Evolutionary conservation across 371 early-diverging fungal species (phyloP).

Genomic region (Lichtheimia ornata): DNA sequence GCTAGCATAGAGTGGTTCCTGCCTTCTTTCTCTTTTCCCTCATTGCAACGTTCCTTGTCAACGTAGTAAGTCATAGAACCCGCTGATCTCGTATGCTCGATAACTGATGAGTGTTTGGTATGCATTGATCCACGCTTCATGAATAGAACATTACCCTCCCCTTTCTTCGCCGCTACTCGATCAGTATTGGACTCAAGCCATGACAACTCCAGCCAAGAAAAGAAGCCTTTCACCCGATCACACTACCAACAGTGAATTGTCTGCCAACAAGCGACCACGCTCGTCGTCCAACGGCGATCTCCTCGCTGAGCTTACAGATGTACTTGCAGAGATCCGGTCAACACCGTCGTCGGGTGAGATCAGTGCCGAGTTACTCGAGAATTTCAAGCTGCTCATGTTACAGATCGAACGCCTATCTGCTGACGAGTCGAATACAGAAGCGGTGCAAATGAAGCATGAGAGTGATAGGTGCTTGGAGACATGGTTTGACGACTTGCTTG

Average conservation of each 20-base stretch:
- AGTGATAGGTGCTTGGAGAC: constrained; percentile 42
- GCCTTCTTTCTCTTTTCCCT: too few species aligned
- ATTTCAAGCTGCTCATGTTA: constrained; percentile 40
- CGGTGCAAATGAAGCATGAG: constrained; percentile 37
- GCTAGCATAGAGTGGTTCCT: too few species aligned
- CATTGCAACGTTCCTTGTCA: too few species aligned
- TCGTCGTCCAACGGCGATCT: constrained; percentile 7
- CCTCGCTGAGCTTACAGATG: constrained; percentile 33
- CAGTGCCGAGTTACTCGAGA: constrained; percentile 43
- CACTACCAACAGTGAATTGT: background rate
- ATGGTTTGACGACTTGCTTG: constrained; percentile 50
- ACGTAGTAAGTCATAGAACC: too few species aligned
- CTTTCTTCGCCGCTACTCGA: background rate
- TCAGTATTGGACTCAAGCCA: background rate
- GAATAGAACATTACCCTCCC: background rate
- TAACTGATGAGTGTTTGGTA: background rate
- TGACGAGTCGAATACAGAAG: constrained; percentile 36
- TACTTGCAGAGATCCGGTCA: constrained; percentile 39
- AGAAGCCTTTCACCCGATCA: constrained; percentile 6
- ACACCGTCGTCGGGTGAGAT: constrained; percentile 48
- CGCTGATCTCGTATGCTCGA: too few species aligned
- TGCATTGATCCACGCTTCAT: background rate
- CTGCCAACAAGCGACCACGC: background rate
- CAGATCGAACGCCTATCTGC: constrained; percentile 41
- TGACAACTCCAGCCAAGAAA: constrained; percentile 8